Percentiles rank a stretch among this genome's conserved stretches.
These are phyloP conservation scores for Arabidopsis arenosa DNA, from an alignment of 345 rosid species.

Conservation along the genomic window DNA sequence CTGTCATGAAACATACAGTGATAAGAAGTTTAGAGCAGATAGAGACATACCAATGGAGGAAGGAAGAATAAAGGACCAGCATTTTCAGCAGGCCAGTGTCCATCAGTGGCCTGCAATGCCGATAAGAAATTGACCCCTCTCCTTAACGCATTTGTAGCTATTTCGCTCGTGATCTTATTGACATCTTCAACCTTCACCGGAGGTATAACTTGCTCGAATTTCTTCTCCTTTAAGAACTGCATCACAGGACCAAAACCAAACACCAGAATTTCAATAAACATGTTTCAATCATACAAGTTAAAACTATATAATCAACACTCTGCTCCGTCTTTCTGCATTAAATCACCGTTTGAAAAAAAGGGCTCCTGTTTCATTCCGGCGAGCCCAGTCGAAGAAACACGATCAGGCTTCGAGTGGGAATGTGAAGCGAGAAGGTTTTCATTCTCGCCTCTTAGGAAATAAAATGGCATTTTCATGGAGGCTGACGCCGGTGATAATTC, in stretches of 20 bases:
- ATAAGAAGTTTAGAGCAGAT: slow-evolving; percentile 27
- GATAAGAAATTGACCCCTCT: slow-evolving; percentile 61
- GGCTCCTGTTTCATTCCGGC: neutral
- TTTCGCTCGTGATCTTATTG: slow-evolving; percentile 50
- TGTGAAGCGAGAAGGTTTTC: slow-evolving; percentile 4
- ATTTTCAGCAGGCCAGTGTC: slow-evolving; percentile 75
- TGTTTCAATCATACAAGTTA: neutral
- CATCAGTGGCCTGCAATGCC: slow-evolving; percentile 63
- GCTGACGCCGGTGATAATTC: neutral
- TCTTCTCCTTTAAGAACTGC: slow-evolving; percentile 65
- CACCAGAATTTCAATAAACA: neutral
- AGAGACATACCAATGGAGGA: slow-evolving; percentile 58
- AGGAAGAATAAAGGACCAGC: slow-evolving; percentile 68
- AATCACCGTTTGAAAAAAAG: neutral
- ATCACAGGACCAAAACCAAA: slow-evolving; percentile 11
- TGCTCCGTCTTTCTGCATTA: neutral
- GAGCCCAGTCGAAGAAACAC: neutral
- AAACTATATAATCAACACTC: slow-evolving; percentile 18
- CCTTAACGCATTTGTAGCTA: slow-evolving; percentile 52
- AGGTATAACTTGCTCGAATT: slow-evolving; percentile 55
- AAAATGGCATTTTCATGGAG: neutral
- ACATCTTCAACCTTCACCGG: slow-evolving; percentile 57
- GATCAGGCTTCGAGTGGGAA: neutral
- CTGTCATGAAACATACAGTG: neutral
- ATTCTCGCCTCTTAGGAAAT: neutral